These are phyloP conservation scores for Tylopilus orsonianus DNA, from an alignment of 1,284 basidiomycete genomes.

Conservation along the genomic window DNA sequence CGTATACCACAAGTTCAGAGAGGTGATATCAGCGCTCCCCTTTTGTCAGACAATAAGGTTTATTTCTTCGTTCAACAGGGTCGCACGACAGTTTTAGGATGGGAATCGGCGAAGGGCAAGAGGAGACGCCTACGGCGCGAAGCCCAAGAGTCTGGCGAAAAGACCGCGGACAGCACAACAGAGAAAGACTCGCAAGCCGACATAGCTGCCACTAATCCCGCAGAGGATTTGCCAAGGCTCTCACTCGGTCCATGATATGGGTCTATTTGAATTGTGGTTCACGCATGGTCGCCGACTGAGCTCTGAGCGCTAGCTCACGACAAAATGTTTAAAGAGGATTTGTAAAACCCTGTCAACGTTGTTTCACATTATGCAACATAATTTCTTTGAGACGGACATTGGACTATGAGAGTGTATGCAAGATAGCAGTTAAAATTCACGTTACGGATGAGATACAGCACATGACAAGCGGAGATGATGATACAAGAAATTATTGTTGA, in stretches of 20 bases:
- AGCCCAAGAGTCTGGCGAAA: background rate
- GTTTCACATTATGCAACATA: background rate
- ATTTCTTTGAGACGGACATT: background rate
- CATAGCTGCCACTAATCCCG: background rate
- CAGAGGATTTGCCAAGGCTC: background rate
- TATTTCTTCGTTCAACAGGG: slow-evolving; percentile 34
- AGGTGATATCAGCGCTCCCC: slow-evolving; percentile 37
- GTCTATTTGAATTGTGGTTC: too few species aligned
- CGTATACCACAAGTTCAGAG: slow-evolving; percentile 68
- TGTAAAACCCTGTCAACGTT: too few species aligned
- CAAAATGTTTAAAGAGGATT: too few species aligned
- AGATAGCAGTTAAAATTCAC: background rate
- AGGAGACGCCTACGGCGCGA: slow-evolving; percentile 31
- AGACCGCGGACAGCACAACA: background rate
- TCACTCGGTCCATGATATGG: too few species aligned
- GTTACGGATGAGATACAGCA: background rate
- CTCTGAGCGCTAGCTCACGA: too few species aligned
- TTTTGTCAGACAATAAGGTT: background rate
- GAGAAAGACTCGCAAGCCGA: slow-evolving; percentile 11
- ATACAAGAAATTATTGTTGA: background rate
- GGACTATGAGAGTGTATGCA: background rate
- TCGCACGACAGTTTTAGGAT: slow-evolving; percentile 43
- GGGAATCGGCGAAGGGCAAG: slow-evolving; percentile 42
- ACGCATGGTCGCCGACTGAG: too few species aligned
- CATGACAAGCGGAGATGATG: background rate